Percentiles rank a stretch among this genome's conserved stretches.
phyloP scores from a whole-genome alignment of 2,329 filamentous ascomycete species.

The Beauveria brongniartii region DNA sequence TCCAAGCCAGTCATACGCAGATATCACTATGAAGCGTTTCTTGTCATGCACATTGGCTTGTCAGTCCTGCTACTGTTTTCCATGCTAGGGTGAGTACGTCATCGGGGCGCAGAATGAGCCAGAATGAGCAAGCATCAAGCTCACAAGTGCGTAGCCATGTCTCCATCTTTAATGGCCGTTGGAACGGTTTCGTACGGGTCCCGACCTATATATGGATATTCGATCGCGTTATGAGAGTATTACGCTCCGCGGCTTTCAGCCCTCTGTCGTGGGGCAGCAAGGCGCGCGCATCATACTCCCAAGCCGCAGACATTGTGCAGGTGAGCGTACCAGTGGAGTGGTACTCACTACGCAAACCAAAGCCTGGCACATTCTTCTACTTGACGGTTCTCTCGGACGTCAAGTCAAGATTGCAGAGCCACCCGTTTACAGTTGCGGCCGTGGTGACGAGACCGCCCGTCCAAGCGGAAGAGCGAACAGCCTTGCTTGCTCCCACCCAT shows the following conservation, averaged over 20 bases:
- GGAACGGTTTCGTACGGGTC: slow-evolving; percentile 41
- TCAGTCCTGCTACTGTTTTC: slow-evolving; percentile 40
- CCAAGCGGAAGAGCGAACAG: slow-evolving; percentile 24
- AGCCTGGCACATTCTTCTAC: slow-evolving; percentile 37
- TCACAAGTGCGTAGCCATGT: slow-evolving; percentile 26
- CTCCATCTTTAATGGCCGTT: slow-evolving; percentile 42
- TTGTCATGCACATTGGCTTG: slow-evolving; percentile 42
- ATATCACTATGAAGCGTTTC: slow-evolving; percentile 43
- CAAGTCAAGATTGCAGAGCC: slow-evolving; percentile 36
- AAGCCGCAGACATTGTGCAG: slow-evolving; percentile 32
- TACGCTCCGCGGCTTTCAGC: slow-evolving; percentile 35
- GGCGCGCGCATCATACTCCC: slow-evolving; percentile 27
- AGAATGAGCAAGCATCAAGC: background rate
- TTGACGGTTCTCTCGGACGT: slow-evolving; percentile 32
- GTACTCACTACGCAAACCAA: slow-evolving; percentile 21
- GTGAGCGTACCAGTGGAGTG: slow-evolving; percentile 28
- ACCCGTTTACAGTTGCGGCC: slow-evolving; percentile 39
- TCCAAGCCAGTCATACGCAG: slow-evolving; percentile 45
- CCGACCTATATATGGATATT: slow-evolving; percentile 40
- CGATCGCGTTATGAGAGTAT: slow-evolving; percentile 38
- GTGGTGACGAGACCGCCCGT: slow-evolving; percentile 12
- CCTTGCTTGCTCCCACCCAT: slow-evolving; percentile 21
- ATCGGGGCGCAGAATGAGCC: too few relatives aligned
- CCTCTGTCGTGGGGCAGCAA: slow-evolving; percentile 27
- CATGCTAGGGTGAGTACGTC: slow-evolving; percentile 33